phyloP scores from a whole-genome alignment of 257 asterid genomes.

The Nicotiana benthamiana region DNA sequence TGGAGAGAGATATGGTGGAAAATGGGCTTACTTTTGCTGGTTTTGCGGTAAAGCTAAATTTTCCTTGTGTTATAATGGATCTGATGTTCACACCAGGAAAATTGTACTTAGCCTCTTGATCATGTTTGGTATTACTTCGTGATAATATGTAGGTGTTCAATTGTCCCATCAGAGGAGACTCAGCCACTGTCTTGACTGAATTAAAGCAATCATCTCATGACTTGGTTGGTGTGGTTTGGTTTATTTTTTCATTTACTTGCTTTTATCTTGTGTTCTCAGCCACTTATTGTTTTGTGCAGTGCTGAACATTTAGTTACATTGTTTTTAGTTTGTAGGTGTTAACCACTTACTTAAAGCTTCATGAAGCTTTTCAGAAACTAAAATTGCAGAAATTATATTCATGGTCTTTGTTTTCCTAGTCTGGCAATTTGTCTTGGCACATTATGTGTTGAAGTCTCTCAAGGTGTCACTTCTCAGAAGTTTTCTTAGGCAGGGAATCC shows the following conservation, averaged over 20 bases:
- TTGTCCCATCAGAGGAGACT: slow-evolving; percentile 93
- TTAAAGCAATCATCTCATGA: slow-evolving; percentile 85
- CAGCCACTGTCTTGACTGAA: slow-evolving; percentile 76
- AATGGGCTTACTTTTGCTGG: slow-evolving; percentile 86
- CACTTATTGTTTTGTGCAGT: background rate
- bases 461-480: background rate
- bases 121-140: slow-evolving; percentile 13
- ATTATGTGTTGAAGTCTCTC: background rate
- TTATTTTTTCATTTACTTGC: background rate
- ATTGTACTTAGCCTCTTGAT: background rate
- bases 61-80: slow-evolving; percentile 3
- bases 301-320: background rate
- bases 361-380: background rate
- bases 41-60: slow-evolving; percentile 63
- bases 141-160: slow-evolving; percentile 64
- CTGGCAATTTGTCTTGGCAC: background rate
- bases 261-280: background rate
- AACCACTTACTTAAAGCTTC: background rate
- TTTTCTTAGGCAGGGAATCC: background rate
- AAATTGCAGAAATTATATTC: background rate
- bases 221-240: slow-evolving; percentile 50
- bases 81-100: background rate
- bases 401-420: background rate
- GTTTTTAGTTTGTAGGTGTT: background rate
- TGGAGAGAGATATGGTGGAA: slow-evolving; percentile 84